Percentiles rank a stretch among this genome's conserved stretches.
Evolutionary conservation across 176 grass and related monocot genomes (phyloP).

Genomic region (Lolium multiflorum): DNA sequence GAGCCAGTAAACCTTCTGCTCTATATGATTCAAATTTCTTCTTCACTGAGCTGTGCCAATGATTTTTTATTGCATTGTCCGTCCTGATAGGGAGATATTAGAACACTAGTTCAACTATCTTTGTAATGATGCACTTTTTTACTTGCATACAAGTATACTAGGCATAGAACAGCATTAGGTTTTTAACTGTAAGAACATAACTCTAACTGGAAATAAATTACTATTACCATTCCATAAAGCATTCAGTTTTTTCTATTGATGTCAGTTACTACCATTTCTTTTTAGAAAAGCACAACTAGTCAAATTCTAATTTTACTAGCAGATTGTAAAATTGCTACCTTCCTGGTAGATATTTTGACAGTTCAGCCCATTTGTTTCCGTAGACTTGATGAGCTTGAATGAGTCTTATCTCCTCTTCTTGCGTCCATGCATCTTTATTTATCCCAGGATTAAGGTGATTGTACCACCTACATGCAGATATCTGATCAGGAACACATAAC

Average conservation of each 20-base stretch:
- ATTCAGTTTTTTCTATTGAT: conserved; percentile 11
- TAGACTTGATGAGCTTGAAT: conserved; percentile 81
- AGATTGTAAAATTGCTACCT: conserved; percentile 52
- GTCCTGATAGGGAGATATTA: conserved; percentile 67
- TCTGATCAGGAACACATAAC: conserved; percentile 20
- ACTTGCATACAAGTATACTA: conserved; percentile 11
- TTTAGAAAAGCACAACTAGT: conserved; percentile 11
- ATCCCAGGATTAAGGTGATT: conserved; percentile 97
- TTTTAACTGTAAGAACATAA: conserved; percentile 9
- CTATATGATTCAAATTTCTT: conserved; percentile 86
- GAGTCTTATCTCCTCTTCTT: conserved; percentile 86
- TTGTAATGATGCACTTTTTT: conserved; percentile 8
- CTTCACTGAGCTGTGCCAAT: conserved; percentile 94
- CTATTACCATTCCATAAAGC: conserved; percentile 15
- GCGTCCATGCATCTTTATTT: conserved; percentile 92
- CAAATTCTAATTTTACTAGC: conserved; percentile 5
- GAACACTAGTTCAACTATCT: conserved; percentile 28
- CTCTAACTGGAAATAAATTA: conserved; percentile 25
- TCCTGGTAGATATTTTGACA: conserved; percentile 89
- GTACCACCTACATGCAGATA: conserved; percentile 74
- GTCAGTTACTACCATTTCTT: not conserved
- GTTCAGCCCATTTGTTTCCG: conserved; percentile 96
- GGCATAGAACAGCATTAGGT: not conserved
- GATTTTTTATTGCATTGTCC: conserved; percentile 98
- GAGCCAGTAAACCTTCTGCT: conserved; percentile 71